Evolutionary conservation across 805 yeast species (phyloP), one percentile per base, ranked within the genome.

Genomic region (Candida sithepensis): DNA sequence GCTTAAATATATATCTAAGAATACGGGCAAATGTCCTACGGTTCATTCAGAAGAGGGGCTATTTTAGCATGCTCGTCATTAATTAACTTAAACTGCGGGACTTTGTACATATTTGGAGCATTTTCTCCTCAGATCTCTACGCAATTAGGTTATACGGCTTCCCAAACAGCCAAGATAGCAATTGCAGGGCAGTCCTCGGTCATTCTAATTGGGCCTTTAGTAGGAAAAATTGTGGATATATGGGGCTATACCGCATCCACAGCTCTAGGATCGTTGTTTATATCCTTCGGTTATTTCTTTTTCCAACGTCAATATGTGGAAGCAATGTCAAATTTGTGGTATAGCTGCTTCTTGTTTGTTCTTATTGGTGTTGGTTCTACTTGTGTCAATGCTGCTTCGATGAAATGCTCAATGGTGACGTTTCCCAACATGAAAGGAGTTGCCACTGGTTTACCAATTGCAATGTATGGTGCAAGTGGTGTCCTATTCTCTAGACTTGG

Each of bases 91-190:
- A 76, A 77, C 16, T 80, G 88, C 55, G 95, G 95, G 1, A 87
- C 94, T 1, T 69, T 85, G 57, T 87, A 87, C 64, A 68, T 86
- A 41, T 87, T 82, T 65, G 81, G 88, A 8, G 87, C 88, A 0
- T 87, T 81, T 62, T 84, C 89, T 34, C 92, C 95, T 0, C 94
- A 87, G 61, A 71, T 85, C 46, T 87, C 90, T 1, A 64, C 64
- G 24, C 71, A 72, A 44, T 72, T 87, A 45, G 66, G 67, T 19
- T 79, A 87, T 55, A 61, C 79, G 1, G 88, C 87, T 2, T 73
- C 87, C 0, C 76, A 83, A 45, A 72, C 86, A 4, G 80, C 90
- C 4, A 60, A 73, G 24, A 74, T 86, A 3, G 91, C 89, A 2
- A 75, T 85, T 58, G 62, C 76, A 7, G 95, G 92, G 1, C 78